phyloP scores from a whole-genome alignment of 2,329 filamentous ascomycete species.

The Apiospora phragmitis region DNA sequence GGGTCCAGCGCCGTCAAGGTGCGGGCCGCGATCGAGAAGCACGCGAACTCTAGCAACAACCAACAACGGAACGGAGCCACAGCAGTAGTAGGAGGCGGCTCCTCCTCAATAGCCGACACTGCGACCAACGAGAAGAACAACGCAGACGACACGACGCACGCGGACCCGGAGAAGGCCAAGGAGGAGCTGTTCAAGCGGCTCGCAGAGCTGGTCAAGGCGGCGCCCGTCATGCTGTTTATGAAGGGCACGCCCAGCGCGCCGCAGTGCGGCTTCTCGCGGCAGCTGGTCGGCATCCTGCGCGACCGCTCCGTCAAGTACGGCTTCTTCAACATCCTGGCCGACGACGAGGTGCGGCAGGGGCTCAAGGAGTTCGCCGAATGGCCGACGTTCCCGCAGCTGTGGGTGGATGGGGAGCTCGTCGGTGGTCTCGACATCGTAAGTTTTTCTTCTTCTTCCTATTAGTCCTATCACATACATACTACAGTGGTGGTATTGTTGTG shows the following conservation, averaged over 20 bases:
- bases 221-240: constrained; percentile 98
- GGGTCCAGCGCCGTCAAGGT: constrained; percentile 89
- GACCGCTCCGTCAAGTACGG: constrained; percentile 94
- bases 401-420: constrained; percentile 86
- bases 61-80: constrained; percentile 36
- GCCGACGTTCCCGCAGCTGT: constrained; percentile 96
- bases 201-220: constrained; percentile 85
- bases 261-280: constrained; percentile 90
- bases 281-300: constrained; percentile 81
- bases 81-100: constrained; percentile 33
- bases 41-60: constrained; percentile 56
- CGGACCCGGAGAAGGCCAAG: constrained; percentile 63
- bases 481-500: neutral
- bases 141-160: constrained; percentile 28
- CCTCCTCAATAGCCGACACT: constrained; percentile 15
- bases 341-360: constrained; percentile 95
- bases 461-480: neutral
- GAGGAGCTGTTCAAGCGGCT: constrained; percentile 84
- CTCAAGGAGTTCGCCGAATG: constrained; percentile 98
- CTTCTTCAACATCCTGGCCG: constrained; percentile 98
- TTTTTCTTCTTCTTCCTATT: constrained; percentile 25
- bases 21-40: constrained; percentile 79
- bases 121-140: constrained; percentile 31
- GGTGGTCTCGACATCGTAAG: constrained; percentile 95
- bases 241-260: constrained; percentile 89